phyloP scores from a whole-genome alignment of 2,329 filamentous ascomycete species.

The Fusarium sp. region DNA sequence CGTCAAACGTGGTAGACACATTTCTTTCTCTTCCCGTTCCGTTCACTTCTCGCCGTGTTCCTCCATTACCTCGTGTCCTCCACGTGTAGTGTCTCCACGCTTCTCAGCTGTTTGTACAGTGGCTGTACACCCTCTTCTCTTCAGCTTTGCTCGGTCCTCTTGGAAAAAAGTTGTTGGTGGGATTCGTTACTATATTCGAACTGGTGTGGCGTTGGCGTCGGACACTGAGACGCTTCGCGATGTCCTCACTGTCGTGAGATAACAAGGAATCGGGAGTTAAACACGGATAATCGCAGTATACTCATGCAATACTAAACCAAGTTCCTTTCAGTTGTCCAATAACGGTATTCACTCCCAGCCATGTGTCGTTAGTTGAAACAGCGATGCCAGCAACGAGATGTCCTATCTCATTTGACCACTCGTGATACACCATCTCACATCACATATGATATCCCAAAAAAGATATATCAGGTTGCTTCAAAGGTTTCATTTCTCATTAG shows the following conservation, averaged over 20 bases:
- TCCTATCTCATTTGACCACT: background rate
- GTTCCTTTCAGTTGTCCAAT: background rate
- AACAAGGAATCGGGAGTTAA: background rate
- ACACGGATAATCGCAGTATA: background rate
- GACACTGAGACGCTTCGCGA: conserved; percentile 5
- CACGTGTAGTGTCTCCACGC: conserved; percentile 34
- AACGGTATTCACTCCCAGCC: background rate
- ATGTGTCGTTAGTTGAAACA: conserved; percentile 11
- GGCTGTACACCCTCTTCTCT: background rate
- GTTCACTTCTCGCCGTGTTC: background rate
- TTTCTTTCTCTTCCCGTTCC: conserved; percentile 21
- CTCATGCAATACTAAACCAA: background rate
- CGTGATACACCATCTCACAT: background rate
- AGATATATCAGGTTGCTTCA: conserved; percentile 27
- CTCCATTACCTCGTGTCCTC: conserved; percentile 34
- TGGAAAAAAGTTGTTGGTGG: background rate
- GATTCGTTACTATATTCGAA: background rate
- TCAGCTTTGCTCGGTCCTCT: background rate
- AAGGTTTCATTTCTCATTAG: conserved; percentile 47
- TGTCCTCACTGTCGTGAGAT: background rate
- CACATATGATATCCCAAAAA: background rate
- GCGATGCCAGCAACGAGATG: background rate
- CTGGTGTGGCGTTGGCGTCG: conserved; percentile 18
- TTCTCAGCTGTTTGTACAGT: background rate
- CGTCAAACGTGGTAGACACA: conserved; percentile 29